Evolutionary conservation across 345 rosid species (phyloP).

Genomic region (Gynandropsis gynandra): DNA sequence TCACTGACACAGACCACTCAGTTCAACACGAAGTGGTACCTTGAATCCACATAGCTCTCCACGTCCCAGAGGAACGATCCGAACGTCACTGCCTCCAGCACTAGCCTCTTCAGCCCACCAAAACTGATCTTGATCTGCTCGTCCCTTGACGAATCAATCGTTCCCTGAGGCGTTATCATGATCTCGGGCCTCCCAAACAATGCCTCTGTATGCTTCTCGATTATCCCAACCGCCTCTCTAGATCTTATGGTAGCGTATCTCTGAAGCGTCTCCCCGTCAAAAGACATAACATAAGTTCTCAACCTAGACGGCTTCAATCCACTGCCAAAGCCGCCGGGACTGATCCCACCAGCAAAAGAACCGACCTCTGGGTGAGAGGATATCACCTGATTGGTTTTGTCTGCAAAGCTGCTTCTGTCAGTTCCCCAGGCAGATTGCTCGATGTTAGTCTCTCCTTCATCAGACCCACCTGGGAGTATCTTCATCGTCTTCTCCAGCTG

Average conservation of each 20-base stretch:
- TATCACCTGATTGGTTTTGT: conserved; percentile 30
- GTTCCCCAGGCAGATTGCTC: conserved; percentile 26
- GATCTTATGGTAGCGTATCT: conserved; percentile 90
- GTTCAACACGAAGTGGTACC: conserved; percentile 82
- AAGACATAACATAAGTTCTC: conserved; percentile 79
- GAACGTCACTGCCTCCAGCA: conserved; percentile 89
- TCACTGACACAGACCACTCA: conserved; percentile 30
- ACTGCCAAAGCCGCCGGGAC: conserved; percentile 49
- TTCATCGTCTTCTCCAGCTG: conserved; percentile 98
- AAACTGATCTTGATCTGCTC: conserved; percentile 77
- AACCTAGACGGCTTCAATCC: conserved; percentile 59
- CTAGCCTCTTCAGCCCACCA: conserved; percentile 81
- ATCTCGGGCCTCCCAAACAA: conserved; percentile 87
- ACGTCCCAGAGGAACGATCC: conserved; percentile 99
- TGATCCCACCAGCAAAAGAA: conserved; percentile 45
- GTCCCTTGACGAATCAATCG: conserved; percentile 64
- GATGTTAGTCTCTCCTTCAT: conserved; percentile 27
- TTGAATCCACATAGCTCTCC: conserved; percentile 85
- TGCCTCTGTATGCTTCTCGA: conserved; percentile 98
- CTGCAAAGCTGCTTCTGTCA: conserved; percentile 8
- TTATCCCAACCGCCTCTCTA: conserved; percentile 76
- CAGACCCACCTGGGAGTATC: conserved; percentile 46
- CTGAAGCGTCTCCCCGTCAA: conserved; percentile 89
- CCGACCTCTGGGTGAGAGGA: conserved; percentile 61
- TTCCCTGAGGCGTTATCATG: conserved; percentile 56